Base-by-base conservation (phyloP, 2,329 filamentous ascomycete genomes). In the Botrytis elliptica region DNA sequence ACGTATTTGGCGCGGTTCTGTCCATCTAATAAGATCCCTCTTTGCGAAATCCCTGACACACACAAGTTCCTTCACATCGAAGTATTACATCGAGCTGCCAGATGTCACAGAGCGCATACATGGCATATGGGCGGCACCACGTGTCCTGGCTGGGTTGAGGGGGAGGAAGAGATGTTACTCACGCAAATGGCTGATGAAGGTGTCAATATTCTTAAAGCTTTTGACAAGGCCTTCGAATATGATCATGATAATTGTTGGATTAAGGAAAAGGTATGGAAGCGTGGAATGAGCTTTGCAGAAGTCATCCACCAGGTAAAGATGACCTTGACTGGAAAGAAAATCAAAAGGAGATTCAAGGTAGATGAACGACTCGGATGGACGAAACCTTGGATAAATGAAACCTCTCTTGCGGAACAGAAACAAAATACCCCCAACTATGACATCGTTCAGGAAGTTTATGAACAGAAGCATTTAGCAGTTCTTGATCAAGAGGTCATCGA, bases 1-100 rank as follows among this genome's bases (percentile, higher is more conserved):
- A 5, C 46, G 4, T 52, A 52, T 18, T 29, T 3, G 52, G 52
- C 4, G 12, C n/a, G n/a, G 4, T 16, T 16, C 12, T 55, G 52
- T 29, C n/a, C 25, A 29, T 29, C n/a, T 20, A 16, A 12, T 18
- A 0, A 3, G 10, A 25, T 5, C 4, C n/a, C 52, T 57, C 52
- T 57, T 8, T 3, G 0, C 12, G 5, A 16, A 52, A 3, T 52
- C 10, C 2, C 14, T 29, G 25, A 8, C 25, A 18, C 5, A 0
- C 25, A 57, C 52, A 33, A 16, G 14, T 7, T 29, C 52, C 1
- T 57, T n/a, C 7, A 18, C n/a, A 18, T 57, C 5, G 14, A n/a
- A 57, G 5, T 33, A 57, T 29, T 29, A 57, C 52, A 57, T 57
- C 12, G 52, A 8, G 5, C 52, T 29, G n/a, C 52, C 2, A 57